phyloP scores from a whole-genome alignment of 805 yeast genomes.

The Lipomyces oligophaga region DNA sequence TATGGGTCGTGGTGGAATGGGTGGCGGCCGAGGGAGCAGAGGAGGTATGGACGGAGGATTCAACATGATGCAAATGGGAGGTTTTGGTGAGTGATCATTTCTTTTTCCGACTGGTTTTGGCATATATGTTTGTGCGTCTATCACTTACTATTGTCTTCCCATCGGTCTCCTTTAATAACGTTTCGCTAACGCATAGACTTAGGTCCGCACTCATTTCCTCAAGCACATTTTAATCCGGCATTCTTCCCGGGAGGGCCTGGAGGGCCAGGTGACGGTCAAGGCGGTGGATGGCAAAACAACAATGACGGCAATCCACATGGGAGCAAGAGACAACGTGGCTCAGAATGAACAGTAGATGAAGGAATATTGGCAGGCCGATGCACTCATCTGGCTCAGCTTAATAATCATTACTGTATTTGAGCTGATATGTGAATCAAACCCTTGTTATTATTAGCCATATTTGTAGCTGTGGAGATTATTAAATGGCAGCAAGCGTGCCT shows the following conservation, averaged over 20 bases:
- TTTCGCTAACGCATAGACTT: too few species aligned
- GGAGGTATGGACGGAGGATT: slow-evolving; percentile 2
- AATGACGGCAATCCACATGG: slow-evolving; percentile 30
- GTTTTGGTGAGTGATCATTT: too few species aligned
- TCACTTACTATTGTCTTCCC: not conserved
- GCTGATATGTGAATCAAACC: too few species aligned
- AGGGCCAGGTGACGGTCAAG: slow-evolving; percentile 4
- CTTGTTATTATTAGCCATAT: too few species aligned
- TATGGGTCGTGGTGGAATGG: slow-evolving; percentile 21
- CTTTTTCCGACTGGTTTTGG: slow-evolving; percentile 16
- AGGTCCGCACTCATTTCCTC: slow-evolving; percentile 26
- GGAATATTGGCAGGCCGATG: too few species aligned
- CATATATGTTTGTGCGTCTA: too few species aligned
- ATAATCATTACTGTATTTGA: too few species aligned
- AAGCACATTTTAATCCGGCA: slow-evolving; percentile 27
- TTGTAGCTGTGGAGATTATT: too few species aligned
- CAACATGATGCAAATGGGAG: slow-evolving; percentile 12
- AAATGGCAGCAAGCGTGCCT: too few species aligned
- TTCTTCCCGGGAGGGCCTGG: slow-evolving; percentile 24
- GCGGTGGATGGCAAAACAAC: slow-evolving; percentile 12
- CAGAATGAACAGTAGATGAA: slow-evolving; percentile 1
- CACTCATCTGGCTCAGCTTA: too few species aligned
- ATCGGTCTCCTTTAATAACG: too few species aligned
- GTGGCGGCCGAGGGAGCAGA: slow-evolving; percentile 14
- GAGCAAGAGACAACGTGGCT: slow-evolving; percentile 19